phyloP scores from a whole-genome alignment of 2,329 filamentous ascomycete genomes.

The Aspergillus intermedius region DNA sequence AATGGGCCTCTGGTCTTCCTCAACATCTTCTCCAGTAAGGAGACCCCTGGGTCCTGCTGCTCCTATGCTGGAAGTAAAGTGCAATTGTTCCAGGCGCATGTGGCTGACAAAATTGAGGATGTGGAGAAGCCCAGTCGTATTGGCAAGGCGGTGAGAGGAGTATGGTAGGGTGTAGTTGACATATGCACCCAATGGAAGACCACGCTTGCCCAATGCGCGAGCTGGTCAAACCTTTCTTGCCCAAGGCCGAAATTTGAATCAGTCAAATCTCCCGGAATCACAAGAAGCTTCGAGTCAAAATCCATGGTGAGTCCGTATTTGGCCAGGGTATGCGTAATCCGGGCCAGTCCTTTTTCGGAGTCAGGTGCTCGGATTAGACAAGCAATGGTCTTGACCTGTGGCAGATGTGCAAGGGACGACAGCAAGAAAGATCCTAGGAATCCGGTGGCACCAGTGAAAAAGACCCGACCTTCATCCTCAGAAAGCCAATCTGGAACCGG shows the following conservation, averaged over 20 bases:
- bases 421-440: constrained; percentile 12
- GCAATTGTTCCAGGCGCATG: background rate
- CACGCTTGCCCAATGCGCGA: constrained; percentile 2
- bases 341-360: background rate
- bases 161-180: constrained; percentile 6
- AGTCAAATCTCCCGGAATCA: constrained; percentile 4
- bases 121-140: constrained; percentile 3
- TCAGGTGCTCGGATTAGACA: constrained; percentile 11
- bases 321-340: constrained; percentile 4
- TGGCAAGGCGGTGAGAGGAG: constrained; percentile 2
- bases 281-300: constrained; percentile 3
- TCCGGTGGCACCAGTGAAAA: constrained; percentile 9
- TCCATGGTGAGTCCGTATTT: constrained; percentile 2
- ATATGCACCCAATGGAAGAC: constrained; percentile 10
- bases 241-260: constrained; percentile 2
- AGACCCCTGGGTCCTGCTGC: no score
- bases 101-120: constrained; percentile 2
- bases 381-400: constrained; percentile 6
- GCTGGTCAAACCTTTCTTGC: background rate
- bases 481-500: constrained; percentile 4
- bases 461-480: constrained; percentile 7
- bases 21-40: background rate
- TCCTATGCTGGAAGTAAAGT: background rate
- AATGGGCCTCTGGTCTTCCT: constrained; percentile 6
- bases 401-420: constrained; percentile 1